Evolutionary conservation across 257 asterid genomes (phyloP).

Genomic region (Cynanchum wilfordii): DNA sequence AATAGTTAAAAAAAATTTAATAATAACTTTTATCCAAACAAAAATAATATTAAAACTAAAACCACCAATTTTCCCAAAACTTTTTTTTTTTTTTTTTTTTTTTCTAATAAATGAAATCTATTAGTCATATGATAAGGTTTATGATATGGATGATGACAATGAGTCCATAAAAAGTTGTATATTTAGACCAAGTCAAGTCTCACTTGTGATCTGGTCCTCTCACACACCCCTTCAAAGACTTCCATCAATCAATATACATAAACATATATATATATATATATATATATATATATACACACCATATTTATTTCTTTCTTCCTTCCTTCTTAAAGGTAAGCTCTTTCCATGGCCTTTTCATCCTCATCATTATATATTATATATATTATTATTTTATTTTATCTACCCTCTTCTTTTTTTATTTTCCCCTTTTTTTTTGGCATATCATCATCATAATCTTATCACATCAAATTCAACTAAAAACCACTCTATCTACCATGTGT

Average conservation of each 20-base stretch:
- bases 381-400: too few species aligned
- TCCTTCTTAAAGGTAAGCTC: too few species aligned
- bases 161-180: conserved; percentile 5
- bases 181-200: conserved; percentile 33
- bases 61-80: too few species aligned
- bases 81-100: too few species aligned
- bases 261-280: too few species aligned
- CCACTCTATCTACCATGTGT: not conserved
- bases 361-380: not conserved
- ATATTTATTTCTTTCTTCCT: too few species aligned
- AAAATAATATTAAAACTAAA: too few species aligned
- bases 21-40: too few species aligned
- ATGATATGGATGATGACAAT: not conserved
- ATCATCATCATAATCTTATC: not conserved
- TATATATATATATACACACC: too few species aligned
- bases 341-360: not conserved
- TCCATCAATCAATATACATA: not conserved
- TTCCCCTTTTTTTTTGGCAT: not conserved
- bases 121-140: not conserved
- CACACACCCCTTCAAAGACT: conserved; percentile 1
- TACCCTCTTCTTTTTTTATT: too few species aligned
- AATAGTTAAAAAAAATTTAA: too few species aligned
- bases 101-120: too few species aligned
- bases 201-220: not conserved
- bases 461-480: conserved; percentile 18